Evolutionary conservation across 2,329 filamentous ascomycete genomes (phyloP).

Genomic region (Nigrograna mackinnonii): DNA sequence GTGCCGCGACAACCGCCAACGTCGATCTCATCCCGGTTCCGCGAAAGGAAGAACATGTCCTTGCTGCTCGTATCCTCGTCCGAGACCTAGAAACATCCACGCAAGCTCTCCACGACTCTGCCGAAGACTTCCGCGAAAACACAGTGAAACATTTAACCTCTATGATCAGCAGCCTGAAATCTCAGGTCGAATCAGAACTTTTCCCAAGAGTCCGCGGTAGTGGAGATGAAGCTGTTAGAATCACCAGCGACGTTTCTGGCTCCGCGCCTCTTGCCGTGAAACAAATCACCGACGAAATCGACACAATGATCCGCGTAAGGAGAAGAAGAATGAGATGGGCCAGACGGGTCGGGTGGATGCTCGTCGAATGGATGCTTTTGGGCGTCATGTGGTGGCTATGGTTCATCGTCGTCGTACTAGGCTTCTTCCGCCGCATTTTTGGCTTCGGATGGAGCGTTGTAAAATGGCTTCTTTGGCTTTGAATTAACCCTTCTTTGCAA

Average conservation of each 20-base stretch:
- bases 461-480: conserved; percentile 80
- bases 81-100: conserved; percentile 50
- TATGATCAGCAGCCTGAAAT: conserved; percentile 48
- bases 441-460: conserved; percentile 62
- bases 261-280: conserved; percentile 81
- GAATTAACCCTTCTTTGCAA: no score
- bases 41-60: conserved; percentile 55
- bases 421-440: conserved; percentile 66
- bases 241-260: conserved; percentile 75
- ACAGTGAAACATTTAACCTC: conserved; percentile 49
- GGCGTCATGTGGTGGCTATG: conserved; percentile 94
- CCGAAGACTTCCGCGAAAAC: conserved; percentile 52
- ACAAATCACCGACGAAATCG: conserved; percentile 75
- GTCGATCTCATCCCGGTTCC: conserved; percentile 48
- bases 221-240: conserved; percentile 78
- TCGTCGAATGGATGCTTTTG: conserved; percentile 85
- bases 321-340: conserved; percentile 75
- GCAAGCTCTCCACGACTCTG: conserved; percentile 53
- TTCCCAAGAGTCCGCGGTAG: conserved; percentile 66
- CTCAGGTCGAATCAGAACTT: conserved; percentile 53
- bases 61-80: conserved; percentile 57
- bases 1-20: conserved; percentile 49
- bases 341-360: conserved; percentile 74
- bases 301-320: conserved; percentile 69
- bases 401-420: conserved; percentile 80